Conservation (phyloP, 768 basidiomycete genomes). For the Leccinum longicurvipes region DNA sequence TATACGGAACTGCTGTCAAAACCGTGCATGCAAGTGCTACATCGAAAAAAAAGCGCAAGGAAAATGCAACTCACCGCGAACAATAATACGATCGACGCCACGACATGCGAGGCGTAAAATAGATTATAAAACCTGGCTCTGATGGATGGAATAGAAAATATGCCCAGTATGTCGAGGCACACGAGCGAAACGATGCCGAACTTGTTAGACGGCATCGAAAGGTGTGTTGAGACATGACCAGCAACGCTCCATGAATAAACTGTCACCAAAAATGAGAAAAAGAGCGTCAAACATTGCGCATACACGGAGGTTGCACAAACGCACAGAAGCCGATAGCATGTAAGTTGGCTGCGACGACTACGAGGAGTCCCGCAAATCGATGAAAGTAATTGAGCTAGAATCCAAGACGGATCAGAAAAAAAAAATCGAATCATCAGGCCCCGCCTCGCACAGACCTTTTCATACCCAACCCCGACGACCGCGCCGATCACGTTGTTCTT, state of each 20-base stretch:
- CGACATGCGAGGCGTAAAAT: conserved; percentile 61
- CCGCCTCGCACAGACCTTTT: conserved; percentile 44
- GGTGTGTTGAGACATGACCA: conserved; percentile 37
- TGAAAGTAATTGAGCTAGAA: conserved; percentile 71
- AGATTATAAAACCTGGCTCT: conserved; percentile 60
- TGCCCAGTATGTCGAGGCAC: conserved; percentile 49
- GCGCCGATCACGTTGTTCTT: conserved; percentile 68
- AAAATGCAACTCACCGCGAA: conserved; percentile 45
- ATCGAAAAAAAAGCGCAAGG: neutral
- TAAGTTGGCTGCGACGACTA: conserved; percentile 54
- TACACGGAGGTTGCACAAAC: conserved; percentile 17
- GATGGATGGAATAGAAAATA: conserved; percentile 59
- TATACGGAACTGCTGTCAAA: conserved; percentile 9
- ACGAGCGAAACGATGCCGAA: conserved; percentile 55
- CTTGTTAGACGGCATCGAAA: conserved; percentile 34
- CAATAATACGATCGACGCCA: conserved; percentile 53
- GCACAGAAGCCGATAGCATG: conserved; percentile 58
- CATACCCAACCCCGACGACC: conserved; percentile 62
- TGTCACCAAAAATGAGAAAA: conserved; percentile 20
- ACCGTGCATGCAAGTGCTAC: neutral
- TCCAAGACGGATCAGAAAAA: neutral
- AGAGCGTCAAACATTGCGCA: neutral
- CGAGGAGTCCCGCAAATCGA: conserved; percentile 57
- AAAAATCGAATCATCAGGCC: neutral
- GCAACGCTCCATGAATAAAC: conserved; percentile 56